Base-by-base conservation (phyloP, 257 asterid genomes). In the Nicotiana knightiana region DNA sequence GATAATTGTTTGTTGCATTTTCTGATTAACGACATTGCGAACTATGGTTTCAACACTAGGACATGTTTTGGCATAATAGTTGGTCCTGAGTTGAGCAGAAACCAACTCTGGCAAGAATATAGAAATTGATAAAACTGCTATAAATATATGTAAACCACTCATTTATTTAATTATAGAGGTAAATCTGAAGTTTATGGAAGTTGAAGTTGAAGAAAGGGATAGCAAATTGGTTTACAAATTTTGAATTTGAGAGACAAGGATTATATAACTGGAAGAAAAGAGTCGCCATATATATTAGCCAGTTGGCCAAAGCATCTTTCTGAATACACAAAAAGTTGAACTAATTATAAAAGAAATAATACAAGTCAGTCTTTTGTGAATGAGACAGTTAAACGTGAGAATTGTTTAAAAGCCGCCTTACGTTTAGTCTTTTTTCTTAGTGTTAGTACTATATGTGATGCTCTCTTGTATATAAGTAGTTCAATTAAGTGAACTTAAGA, bases 31-130 rank as follows among this genome's bases (percentile, higher is more conserved):
- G 46, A 88, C 92, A 21, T 57, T 82, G 6, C 84, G 81, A 10
- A 94, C 98, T 43, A 93, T 87, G 63, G 4, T 90, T 85, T 94
- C 98, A 10, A 91, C 97, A 83, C 90, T 84, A 18, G 97, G 98
- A 59, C 98, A 94, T 32, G 75, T 77, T 37, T 82, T 84, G 3
- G 89, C 81, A 81, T 94, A 94, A 84, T 76, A 91, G 54, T 89
- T 93, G 16, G 4, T 82, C 35, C 84, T 84, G 62, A 89, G 92
- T 43, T 91, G 94, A 1, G 97, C 97, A 0, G 85, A 67, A 24
- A 77, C 91, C n/a, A 87, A 66, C 63, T 21, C 30, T 37, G 85
- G 83, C 6, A 85, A 48, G 1, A 89, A 85, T 54, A 89, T 79
- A 67, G 66, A 66, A 16, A 93, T 81, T 58, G 88, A 67, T 2